Percentiles rank a stretch among this genome's conserved stretches.
phyloP scores from a whole-genome alignment of 768 basidiomycete species.

The Arthromyces matolae region DNA sequence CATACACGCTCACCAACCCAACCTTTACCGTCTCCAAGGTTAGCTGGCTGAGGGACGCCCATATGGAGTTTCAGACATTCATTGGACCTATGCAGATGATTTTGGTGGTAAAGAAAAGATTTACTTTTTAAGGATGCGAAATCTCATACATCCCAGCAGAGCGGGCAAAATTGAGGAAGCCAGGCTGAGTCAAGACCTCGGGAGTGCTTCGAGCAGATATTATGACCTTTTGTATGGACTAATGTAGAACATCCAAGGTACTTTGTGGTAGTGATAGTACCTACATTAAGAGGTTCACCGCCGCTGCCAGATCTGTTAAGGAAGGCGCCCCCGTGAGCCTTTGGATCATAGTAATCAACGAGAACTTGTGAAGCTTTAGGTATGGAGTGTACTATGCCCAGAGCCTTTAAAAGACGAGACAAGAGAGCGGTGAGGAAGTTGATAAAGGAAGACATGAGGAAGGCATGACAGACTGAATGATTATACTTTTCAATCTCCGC shows the following conservation, averaged over 20 bases:
- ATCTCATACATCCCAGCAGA: slow-evolving; percentile 53
- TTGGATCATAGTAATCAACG: slow-evolving; percentile 22
- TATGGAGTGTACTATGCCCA: background rate
- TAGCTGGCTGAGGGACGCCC: slow-evolving; percentile 53
- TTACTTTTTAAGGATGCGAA: background rate
- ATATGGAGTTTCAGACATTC: slow-evolving; percentile 67
- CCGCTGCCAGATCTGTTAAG: slow-evolving; percentile 23
- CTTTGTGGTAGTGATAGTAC: background rate
- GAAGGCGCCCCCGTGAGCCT: slow-evolving; percentile 17
- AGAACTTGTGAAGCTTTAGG: background rate
- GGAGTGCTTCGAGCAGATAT: slow-evolving; percentile 53
- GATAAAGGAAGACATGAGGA: slow-evolving; percentile 7
- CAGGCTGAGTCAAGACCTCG: slow-evolving; percentile 41
- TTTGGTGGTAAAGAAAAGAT: background rate
- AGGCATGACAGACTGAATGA: no score
- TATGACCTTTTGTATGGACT: no score
- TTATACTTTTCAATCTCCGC: no score
- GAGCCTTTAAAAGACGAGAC: slow-evolving; percentile 1
- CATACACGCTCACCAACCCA: slow-evolving; percentile 35
- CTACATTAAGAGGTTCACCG: slow-evolving; percentile 25
- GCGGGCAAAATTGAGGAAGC: slow-evolving; percentile 48
- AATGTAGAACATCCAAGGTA: no score
- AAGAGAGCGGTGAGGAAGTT: background rate
- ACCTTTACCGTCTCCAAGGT: slow-evolving; percentile 70
- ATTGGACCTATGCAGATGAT: slow-evolving; percentile 27